A percentile compares a stretch with the other conserved stretches of the same genome.
These are phyloP conservation scores for Dinochytrium kinnereticum DNA, from an alignment of 371 early-diverging fungal species.

Conservation along the genomic window DNA sequence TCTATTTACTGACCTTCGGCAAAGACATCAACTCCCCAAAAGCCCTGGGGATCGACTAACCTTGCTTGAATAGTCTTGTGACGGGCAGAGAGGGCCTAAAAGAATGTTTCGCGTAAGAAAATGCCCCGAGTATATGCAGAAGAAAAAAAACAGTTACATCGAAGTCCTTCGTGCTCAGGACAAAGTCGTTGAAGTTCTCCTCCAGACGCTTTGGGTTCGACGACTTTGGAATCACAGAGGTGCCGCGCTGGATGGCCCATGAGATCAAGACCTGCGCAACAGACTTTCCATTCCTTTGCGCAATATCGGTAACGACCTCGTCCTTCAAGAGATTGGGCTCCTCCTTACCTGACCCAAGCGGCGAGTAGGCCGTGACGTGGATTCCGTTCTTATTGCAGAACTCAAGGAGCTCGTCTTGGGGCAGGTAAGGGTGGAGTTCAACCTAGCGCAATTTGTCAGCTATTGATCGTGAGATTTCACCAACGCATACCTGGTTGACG, in stretches of 20 bases:
- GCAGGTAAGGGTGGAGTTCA: constrained; percentile 90
- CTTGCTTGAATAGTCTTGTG: not conserved
- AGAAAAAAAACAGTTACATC: not conserved
- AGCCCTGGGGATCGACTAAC: not conserved
- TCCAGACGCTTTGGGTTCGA: constrained; percentile 10
- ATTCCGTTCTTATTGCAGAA: constrained; percentile 75
- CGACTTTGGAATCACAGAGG: constrained; percentile 22
- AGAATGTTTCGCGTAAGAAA: no score
- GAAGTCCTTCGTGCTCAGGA: not conserved
- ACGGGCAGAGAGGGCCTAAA: not conserved
- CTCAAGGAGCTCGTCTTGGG: constrained; percentile 71
- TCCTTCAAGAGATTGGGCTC: constrained; percentile 8
- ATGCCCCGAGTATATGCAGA: not conserved
- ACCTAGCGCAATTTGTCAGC: constrained; percentile 45
- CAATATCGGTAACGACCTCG: constrained; percentile 60
- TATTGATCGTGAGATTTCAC: constrained; percentile 53
- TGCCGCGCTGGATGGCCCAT: constrained; percentile 77
- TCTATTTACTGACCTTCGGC: not conserved
- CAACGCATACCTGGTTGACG: constrained; percentile 75
- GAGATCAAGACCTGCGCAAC: constrained; percentile 75
- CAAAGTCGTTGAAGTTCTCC: constrained; percentile 10
- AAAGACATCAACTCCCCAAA: constrained; percentile 6
- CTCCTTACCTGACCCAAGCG: constrained; percentile 68
- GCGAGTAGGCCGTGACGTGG: constrained; percentile 81
- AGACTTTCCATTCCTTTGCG: constrained; percentile 68